A percentile compares a stretch with the other conserved stretches of the same genome.
phyloP scores from a whole-genome alignment of 192 early-diverging fungal species.

The Jimgerdemannia flammicorona region DNA sequence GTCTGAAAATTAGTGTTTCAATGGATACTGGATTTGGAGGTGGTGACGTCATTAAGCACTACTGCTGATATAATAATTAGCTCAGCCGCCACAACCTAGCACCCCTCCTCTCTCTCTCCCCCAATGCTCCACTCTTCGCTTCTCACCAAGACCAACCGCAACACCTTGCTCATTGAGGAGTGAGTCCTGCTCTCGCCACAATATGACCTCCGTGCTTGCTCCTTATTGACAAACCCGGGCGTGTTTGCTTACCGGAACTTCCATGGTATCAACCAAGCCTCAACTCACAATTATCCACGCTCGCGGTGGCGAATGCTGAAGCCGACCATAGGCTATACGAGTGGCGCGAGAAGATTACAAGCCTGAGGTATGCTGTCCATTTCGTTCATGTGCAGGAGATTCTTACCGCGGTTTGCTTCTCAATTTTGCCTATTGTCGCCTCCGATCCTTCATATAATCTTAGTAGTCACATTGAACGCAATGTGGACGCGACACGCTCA shows the following conservation, averaged over 20 bases:
- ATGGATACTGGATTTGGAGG: too few species aligned
- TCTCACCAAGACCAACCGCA: too few species aligned
- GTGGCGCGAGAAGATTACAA: not conserved
- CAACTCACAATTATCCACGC: not conserved
- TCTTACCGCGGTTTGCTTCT: not conserved
- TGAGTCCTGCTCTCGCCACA: not conserved
- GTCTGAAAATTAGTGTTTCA: too few species aligned
- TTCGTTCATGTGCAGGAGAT: not conserved
- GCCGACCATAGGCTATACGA: not conserved
- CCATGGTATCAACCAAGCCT: not conserved
- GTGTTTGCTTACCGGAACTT: not conserved
- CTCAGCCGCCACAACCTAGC: too few species aligned
- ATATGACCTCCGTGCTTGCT: not conserved
- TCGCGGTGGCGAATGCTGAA: not conserved
- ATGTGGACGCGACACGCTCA: not conserved
- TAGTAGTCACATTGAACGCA: not conserved
- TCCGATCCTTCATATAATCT: not conserved
- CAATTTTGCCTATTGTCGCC: too few species aligned
- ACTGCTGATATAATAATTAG: too few species aligned
- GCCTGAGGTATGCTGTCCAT: not conserved
- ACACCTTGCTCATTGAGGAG: not conserved
- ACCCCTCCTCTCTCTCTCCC: too few species aligned
- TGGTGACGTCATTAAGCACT: too few species aligned
- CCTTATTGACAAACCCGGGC: not conserved
- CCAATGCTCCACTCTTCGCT: too few species aligned